phyloP scores from a whole-genome alignment of 2,329 filamentous ascomycete species.

The Drechslera avenae region DNA sequence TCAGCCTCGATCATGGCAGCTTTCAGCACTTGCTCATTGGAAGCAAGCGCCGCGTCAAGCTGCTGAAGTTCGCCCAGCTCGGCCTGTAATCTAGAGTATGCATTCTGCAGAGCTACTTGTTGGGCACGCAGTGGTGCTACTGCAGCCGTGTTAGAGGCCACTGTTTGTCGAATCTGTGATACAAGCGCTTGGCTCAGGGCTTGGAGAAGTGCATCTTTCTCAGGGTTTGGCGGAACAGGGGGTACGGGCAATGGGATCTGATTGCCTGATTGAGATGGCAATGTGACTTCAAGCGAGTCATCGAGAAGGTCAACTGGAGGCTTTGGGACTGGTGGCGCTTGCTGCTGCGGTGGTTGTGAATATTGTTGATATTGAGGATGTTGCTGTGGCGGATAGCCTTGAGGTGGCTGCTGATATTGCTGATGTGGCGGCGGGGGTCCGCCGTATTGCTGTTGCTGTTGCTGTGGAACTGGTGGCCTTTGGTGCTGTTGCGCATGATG shows the following conservation, averaged over 20 bases:
- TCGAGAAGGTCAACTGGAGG: conserved; percentile 61
- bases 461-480: conserved; percentile 18
- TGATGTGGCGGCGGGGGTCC: conserved; percentile 14
- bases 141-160: conserved; percentile 73
- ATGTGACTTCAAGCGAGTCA: conserved; percentile 64
- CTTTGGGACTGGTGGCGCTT: conserved; percentile 22
- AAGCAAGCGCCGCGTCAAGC: conserved; percentile 71
- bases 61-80: conserved; percentile 75
- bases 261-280: conserved; percentile 57
- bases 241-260: conserved; percentile 67
- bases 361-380: conserved; percentile 23
- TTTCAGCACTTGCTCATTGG: conserved; percentile 79
- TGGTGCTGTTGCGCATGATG: conserved; percentile 25
- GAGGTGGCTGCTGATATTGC: conserved; percentile 17
- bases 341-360: conserved; percentile 39
- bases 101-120: conserved; percentile 73
- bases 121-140: conserved; percentile 79
- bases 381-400: conserved; percentile 22
- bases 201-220: conserved; percentile 84
- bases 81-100: conserved; percentile 70
- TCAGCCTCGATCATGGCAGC: conserved; percentile 81
- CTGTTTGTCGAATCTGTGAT: conserved; percentile 69
- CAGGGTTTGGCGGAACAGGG: conserved; percentile 91
- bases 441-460: conserved; percentile 19
- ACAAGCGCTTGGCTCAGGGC: conserved; percentile 75